These are phyloP conservation scores for Triangularia setosa DNA, from an alignment of 2,329 filamentous ascomycete species.

Conservation along the genomic window DNA sequence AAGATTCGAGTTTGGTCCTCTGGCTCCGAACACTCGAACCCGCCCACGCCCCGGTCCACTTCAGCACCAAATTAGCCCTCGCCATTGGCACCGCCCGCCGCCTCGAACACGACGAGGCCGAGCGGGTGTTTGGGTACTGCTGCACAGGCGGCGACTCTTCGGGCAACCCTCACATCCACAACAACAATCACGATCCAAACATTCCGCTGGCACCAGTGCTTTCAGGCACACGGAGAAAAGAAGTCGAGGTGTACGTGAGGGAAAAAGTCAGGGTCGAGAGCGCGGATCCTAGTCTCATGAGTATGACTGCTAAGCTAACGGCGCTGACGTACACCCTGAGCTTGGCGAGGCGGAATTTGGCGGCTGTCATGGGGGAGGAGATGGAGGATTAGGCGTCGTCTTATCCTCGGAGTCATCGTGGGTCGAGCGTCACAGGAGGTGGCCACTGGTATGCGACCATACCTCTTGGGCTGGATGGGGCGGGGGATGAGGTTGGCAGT, in stretches of 20 bases:
- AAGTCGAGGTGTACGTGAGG: constrained; percentile 73
- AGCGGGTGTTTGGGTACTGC: constrained; percentile 66
- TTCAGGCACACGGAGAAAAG: constrained; percentile 32
- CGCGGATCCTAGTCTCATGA: constrained; percentile 81
- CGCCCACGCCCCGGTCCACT: constrained; percentile 56
- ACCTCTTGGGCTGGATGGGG: not conserved
- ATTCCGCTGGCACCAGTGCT: constrained; percentile 4
- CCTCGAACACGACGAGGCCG: constrained; percentile 74
- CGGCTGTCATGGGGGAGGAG: constrained; percentile 69
- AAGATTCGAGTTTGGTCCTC: constrained; percentile 67
- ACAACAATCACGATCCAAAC: not conserved
- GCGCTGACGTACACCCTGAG: constrained; percentile 71
- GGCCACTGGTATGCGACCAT: not conserved
- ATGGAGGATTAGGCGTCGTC: constrained; percentile 18
- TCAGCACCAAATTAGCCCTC: constrained; percentile 64
- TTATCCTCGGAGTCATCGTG: constrained; percentile 30
- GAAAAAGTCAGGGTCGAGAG: constrained; percentile 89
- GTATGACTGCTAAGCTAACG: constrained; percentile 75
- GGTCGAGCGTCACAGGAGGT: not conserved
- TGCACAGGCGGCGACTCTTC: constrained; percentile 25
- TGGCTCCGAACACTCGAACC: constrained; percentile 68
- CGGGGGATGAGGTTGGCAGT: not conserved
- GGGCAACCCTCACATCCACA: not conserved
- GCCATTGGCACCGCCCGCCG: constrained; percentile 63
- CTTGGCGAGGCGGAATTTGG: constrained; percentile 66